Evolutionary conservation across 345 rosid species (phyloP).

Genomic region (Hypericum perforatum): DNA sequence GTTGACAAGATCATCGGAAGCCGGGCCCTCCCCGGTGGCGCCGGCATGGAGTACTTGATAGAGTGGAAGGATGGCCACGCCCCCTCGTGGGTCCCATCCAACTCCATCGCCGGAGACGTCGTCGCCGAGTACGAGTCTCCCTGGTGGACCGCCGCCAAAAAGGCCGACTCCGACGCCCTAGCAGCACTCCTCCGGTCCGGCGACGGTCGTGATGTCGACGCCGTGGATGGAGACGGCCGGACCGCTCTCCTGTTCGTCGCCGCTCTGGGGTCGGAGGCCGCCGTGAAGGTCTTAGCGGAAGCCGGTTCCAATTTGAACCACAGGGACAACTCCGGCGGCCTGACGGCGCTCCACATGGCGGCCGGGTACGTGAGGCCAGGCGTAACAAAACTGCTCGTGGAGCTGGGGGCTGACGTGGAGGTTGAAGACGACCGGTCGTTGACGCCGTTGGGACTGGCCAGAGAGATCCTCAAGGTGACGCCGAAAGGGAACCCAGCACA

Average conservation of each 20-base stretch:
- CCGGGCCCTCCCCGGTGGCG: conserved; percentile 31
- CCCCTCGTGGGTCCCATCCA: conserved; percentile 73
- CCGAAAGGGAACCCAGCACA: conserved; percentile 80
- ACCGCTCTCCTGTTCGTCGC: conserved; percentile 76
- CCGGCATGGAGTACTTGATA: conserved; percentile 71
- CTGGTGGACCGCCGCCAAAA: conserved; percentile 93
- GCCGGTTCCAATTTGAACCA: conserved; percentile 62
- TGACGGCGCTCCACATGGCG: conserved; percentile 88
- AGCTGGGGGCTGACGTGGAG: conserved; percentile 65
- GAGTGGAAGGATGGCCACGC: conserved; percentile 88
- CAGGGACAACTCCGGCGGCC: conserved; percentile 57
- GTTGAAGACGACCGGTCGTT: conserved; percentile 55
- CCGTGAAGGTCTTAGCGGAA: conserved; percentile 57
- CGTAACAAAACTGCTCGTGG: conserved; percentile 43
- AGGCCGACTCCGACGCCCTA: conserved; percentile 60
- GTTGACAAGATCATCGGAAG: conserved; percentile 76
- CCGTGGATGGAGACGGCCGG: conserved; percentile 71
- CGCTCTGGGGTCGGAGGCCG: conserved; percentile 71
- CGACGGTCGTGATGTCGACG: conserved; percentile 57
- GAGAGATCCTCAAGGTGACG: conserved; percentile 54
- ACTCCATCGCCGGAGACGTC: conserved; percentile 68
- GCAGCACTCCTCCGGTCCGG: conserved; percentile 31
- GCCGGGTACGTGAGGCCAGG: conserved; percentile 78
- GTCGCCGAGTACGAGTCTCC: conserved; percentile 84
- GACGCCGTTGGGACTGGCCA: conserved; percentile 62